These are phyloP conservation scores for Picochlorum costavermella DNA, from an alignment of 139 green algal genomes.

Conservation along the genomic window DNA sequence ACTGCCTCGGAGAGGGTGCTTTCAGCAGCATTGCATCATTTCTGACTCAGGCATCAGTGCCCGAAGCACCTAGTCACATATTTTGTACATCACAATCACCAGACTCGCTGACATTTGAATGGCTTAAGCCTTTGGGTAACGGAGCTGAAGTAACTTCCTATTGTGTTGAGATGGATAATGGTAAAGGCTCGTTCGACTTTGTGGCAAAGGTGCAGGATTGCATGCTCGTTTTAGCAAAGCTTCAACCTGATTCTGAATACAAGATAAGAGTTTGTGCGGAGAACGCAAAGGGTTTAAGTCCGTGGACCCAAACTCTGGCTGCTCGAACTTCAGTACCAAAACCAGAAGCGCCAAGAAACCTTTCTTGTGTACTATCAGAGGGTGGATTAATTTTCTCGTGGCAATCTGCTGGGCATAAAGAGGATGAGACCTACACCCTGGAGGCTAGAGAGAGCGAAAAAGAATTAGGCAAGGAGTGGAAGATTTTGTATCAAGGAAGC, in stretches of 20 bases:
- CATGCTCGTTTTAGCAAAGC: conserved; percentile 8
- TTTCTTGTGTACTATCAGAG: neutral
- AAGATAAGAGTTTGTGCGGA: conserved; percentile 56
- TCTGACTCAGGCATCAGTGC: conserved; percentile 55
- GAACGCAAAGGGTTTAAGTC: conserved; percentile 33
- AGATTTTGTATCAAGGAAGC: too few species aligned
- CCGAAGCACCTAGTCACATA: conserved; percentile 29
- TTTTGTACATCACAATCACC: neutral
- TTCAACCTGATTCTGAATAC: conserved; percentile 47
- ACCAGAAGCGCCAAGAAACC: conserved; percentile 12
- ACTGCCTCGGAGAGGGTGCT: conserved; percentile 37
- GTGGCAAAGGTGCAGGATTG: conserved; percentile 17
- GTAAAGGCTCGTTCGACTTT: conserved; percentile 30
- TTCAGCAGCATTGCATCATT: conserved; percentile 45
- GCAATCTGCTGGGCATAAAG: neutral
- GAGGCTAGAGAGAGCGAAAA: too few species aligned
- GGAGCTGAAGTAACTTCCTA: conserved; percentile 48
- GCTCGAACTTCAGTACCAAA: neutral
- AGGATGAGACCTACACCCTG: too few species aligned
- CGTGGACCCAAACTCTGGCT: neutral
- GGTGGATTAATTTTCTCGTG: neutral
- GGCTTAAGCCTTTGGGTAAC: conserved; percentile 36
- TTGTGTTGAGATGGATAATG: conserved; percentile 55
- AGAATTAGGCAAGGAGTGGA: too few species aligned
- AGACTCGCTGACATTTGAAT: conserved; percentile 26